A percentile compares a stretch with the other conserved stretches of the same genome.
phyloP scores from a whole-genome alignment of 83 land plant genomes.

The Diphasiastrum complanatum region DNA sequence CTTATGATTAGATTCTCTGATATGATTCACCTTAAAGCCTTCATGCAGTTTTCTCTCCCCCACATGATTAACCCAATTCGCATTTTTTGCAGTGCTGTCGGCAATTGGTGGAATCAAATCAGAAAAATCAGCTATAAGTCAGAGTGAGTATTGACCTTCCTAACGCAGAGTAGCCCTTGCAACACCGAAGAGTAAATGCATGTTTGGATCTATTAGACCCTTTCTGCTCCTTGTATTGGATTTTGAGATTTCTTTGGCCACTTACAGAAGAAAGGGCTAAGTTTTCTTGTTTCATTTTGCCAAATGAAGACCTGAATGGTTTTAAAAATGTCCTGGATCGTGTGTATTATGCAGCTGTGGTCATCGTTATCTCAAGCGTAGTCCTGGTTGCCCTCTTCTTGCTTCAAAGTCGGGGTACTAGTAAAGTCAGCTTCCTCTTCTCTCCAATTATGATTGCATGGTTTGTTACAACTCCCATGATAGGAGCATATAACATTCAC shows the following conservation, averaged over 20 bases:
- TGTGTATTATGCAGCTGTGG: conserved; percentile 31
- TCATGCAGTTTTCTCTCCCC: not conserved
- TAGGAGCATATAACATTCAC: conserved; percentile 41
- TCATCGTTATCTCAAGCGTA: conserved; percentile 32
- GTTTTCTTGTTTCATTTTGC: not conserved
- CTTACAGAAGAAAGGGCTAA: not conserved
- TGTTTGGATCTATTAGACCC: not conserved
- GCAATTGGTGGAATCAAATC: conserved; percentile 50
- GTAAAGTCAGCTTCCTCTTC: conserved; percentile 35
- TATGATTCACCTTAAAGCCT: not conserved
- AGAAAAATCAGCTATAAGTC: conserved; percentile 31
- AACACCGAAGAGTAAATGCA: not conserved
- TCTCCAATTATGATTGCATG: conserved; percentile 45
- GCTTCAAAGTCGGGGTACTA: conserved; percentile 45
- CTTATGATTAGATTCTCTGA: not conserved
- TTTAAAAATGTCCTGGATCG: not conserved
- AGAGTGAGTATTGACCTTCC: conserved; percentile 40
- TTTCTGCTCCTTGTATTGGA: too few relatives aligned
- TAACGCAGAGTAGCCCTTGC: not conserved
- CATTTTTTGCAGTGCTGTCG: conserved; percentile 40
- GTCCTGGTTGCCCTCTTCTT: conserved; percentile 38
- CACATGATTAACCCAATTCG: not conserved
- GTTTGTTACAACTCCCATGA: conserved; percentile 30
- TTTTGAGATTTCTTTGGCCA: too few relatives aligned
- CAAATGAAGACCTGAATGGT: not conserved